Evolutionary conservation across 2,329 filamentous ascomycete species (phyloP).

Genomic region (Massarina eburnea): DNA sequence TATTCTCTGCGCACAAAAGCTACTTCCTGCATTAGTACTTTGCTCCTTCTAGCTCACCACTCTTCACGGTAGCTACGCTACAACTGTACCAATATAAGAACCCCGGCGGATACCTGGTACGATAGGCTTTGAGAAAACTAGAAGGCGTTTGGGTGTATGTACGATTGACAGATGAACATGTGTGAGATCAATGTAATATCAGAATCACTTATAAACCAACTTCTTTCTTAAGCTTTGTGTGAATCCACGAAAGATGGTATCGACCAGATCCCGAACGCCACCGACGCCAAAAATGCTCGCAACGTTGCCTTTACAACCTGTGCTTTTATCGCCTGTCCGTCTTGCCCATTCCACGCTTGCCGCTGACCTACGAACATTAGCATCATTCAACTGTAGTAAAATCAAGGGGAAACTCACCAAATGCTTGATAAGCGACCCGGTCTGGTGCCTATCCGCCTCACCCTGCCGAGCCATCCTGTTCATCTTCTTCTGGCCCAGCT

Average conservation of each 20-base stretch:
- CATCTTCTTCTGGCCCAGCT: conserved; percentile 96
- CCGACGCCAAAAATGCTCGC: conserved; percentile 1
- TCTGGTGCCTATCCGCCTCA: conserved; percentile 90
- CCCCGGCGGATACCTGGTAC: neutral
- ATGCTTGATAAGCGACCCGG: conserved; percentile 82
- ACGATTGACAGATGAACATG: conserved; percentile 1
- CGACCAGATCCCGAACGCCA: conserved; percentile 3
- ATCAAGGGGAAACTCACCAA: conserved; percentile 65
- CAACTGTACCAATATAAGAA: conserved; percentile 13
- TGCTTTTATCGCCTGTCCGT: conserved; percentile 58
- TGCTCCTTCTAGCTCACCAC: conserved; percentile 13
- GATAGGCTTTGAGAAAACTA: neutral
- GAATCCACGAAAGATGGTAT: conserved; percentile 6
- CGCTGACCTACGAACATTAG: conserved; percentile 63
- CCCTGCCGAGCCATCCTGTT: conserved; percentile 97
- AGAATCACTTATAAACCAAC: neutral
- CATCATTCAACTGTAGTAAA: neutral
- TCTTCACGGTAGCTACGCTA: conserved; percentile 8
- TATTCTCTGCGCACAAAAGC: conserved; percentile 5
- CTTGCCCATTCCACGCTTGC: conserved; percentile 94
- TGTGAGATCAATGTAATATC: conserved; percentile 1
- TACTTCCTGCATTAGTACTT: conserved; percentile 10
- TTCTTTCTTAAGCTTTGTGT: too few relatives aligned
- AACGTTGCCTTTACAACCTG: neutral
- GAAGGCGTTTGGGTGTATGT: conserved; percentile 1